A percentile compares a stretch with the other conserved stretches of the same genome.
phyloP scores from a whole-genome alignment of 2,329 filamentous ascomycete species.

The Sporothrix globosa region DNA sequence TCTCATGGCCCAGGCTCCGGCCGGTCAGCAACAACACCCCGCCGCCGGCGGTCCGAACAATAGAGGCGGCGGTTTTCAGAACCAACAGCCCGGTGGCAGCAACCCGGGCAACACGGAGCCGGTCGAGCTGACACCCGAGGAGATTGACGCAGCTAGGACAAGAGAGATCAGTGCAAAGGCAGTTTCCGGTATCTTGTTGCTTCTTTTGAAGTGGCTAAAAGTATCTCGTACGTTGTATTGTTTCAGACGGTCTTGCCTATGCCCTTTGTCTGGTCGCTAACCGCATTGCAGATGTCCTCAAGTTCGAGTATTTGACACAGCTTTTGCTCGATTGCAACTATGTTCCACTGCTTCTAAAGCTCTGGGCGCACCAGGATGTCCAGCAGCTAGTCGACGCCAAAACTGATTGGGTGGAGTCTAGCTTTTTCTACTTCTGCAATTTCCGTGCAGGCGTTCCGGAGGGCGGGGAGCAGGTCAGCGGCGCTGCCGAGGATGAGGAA shows the following conservation, averaged over 20 bases:
- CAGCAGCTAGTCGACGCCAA: slow-evolving; percentile 86
- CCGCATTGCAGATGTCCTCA: slow-evolving; percentile 71
- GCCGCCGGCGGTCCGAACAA: slow-evolving; percentile 48
- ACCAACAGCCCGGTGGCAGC: slow-evolving; percentile 40
- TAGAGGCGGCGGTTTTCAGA: slow-evolving; percentile 34
- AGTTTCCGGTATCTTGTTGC: slow-evolving; percentile 81
- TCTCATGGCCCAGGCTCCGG: slow-evolving; percentile 65
- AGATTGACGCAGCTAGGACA: slow-evolving; percentile 77
- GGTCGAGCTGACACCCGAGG: slow-evolving; percentile 64
- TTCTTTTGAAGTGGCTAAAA: slow-evolving; percentile 96
- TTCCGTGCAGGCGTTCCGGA: slow-evolving; percentile 51
- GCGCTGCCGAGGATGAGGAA: slow-evolving; percentile 47
- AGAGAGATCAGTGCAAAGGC: slow-evolving; percentile 91
- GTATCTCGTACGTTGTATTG: slow-evolving; percentile 71
- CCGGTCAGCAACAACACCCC: slow-evolving; percentile 50
- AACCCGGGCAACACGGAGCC: slow-evolving; percentile 41
- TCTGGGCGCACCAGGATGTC: slow-evolving; percentile 92
- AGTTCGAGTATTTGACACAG: slow-evolving; percentile 95
- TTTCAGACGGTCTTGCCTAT: slow-evolving; percentile 29
- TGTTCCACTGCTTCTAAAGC: slow-evolving; percentile 85
- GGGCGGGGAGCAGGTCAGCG: slow-evolving; percentile 20
- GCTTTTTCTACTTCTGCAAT: slow-evolving; percentile 91
- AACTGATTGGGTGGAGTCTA: slow-evolving; percentile 76
- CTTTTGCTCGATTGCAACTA: slow-evolving; percentile 94
- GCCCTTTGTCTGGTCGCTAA: neutral